Evolutionary conservation across 75 land plant species (phyloP).

Genomic region (Pinus taeda): DNA sequence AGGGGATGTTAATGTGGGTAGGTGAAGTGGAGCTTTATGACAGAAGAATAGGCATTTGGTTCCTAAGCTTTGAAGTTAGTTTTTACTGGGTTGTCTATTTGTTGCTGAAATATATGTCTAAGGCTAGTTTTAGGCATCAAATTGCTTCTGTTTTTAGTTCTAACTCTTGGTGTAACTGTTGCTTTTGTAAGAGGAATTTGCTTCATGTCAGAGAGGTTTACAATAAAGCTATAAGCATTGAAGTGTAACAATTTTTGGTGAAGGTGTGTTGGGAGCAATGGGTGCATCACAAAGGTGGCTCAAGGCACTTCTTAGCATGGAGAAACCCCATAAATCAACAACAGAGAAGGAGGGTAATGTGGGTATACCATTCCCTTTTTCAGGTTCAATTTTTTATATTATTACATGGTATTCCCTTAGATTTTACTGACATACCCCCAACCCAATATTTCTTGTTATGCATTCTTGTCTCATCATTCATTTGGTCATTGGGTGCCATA

Average conservation of each 20-base stretch:
- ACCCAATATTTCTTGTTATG: background rate
- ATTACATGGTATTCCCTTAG: background rate
- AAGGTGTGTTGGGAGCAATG: conserved; percentile 29
- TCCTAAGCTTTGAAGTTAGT: background rate
- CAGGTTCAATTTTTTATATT: background rate
- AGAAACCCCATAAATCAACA: conserved; percentile 26
- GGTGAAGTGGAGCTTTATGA: background rate
- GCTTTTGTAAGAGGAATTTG: background rate
- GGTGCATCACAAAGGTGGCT: conserved; percentile 87
- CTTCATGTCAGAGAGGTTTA: background rate
- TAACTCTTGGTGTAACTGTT: background rate
- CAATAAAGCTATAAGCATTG: background rate
- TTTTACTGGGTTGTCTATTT: background rate
- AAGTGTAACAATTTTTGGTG: background rate
- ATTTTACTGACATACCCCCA: background rate
- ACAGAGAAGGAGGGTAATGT: conserved; percentile 50
- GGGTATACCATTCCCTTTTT: conserved; percentile 3
- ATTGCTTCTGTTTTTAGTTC: background rate
- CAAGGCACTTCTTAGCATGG: conserved; percentile 59
- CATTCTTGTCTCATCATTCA: background rate
- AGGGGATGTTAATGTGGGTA: background rate
- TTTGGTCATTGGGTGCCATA: background rate
- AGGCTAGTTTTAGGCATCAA: background rate
- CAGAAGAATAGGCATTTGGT: background rate
- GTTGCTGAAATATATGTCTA: background rate